Conservation (phyloP, 768 basidiomycete species). For the Lentinus tigrinus region DNA sequence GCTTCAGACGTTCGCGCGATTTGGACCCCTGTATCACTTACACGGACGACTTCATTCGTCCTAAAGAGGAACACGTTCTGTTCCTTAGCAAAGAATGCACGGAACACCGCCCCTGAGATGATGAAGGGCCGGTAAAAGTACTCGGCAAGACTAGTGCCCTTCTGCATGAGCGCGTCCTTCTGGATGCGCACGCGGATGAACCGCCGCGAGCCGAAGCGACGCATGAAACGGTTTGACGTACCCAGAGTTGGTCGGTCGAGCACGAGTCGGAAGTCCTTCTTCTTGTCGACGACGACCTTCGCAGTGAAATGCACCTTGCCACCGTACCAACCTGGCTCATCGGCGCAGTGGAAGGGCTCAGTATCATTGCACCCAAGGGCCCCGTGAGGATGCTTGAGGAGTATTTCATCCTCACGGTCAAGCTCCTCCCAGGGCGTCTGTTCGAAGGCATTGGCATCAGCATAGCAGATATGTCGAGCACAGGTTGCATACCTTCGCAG, state of each 20-base stretch:
- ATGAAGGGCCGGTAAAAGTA: constrained; percentile 53
- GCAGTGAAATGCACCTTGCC: constrained; percentile 58
- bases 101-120: constrained; percentile 52
- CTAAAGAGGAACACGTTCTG: constrained; percentile 51
- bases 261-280: constrained; percentile 35
- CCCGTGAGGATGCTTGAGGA: constrained; percentile 32
- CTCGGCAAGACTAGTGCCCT: constrained; percentile 30
- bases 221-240: constrained; percentile 53
- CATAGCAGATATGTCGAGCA: too few species aligned
- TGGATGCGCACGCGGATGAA: constrained; percentile 52
- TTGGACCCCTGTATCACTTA: not conserved
- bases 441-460: not conserved
- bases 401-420: constrained; percentile 49
- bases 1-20: not conserved
- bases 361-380: constrained; percentile 42
- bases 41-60: constrained; percentile 46
- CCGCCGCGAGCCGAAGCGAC: constrained; percentile 62
- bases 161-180: constrained; percentile 31
- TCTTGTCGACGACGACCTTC: constrained; percentile 26
- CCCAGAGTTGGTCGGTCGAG: constrained; percentile 52
- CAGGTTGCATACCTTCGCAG: constrained; percentile 17
- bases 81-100: constrained; percentile 64
- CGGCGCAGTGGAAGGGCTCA: constrained; percentile 11
- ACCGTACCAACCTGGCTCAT: constrained; percentile 51
- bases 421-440: constrained; percentile 66